Base-by-base conservation (phyloP, 1,284 basidiomycete genomes). In the Anthracocystis setariae region DNA sequence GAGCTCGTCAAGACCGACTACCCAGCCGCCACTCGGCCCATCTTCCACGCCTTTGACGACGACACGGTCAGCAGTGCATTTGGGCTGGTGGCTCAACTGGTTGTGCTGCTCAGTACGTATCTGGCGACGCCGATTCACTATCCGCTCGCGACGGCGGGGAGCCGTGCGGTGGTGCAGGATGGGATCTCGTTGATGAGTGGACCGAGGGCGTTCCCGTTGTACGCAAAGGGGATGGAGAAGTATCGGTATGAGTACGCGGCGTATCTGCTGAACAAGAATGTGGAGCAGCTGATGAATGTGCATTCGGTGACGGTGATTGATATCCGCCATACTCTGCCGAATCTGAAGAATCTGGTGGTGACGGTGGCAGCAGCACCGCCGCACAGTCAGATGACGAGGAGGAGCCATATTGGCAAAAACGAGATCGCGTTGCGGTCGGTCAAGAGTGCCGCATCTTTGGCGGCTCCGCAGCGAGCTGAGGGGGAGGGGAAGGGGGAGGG, bases 161-260 rank as follows among this genome's bases (percentile, higher is more conserved):
- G 79, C 38, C 42, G 80, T 8, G 72, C 79, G 3, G 69, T 78
- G 5, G 59, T 82, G 5, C 73, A 74, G 38, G 81, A 82, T 37
- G 56, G 65, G 3, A 82, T 82, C 50, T 80, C 78, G 57, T 51
- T 79, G 13, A 82, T 82, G 80, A 62, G 50, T 18, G 80, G 81
- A 12, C 80, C 80, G 0, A 52, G 80, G 23, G 71, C 74, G 35
- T 82, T 82, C 82, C 94, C 95, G 10, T 85, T 99, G 33, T 98
- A 94, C 82, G 91, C 91, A 0, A 92, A 89, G 83, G 93, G 94
- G 10, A 93, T 97, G 56, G 96, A 98, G 82, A 90, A 90, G 39
- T 98, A 98, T 84, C 88, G 96, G 25, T 99, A 96, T 83, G 95
- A 98, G 82, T 99, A 98, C 84, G 96, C 90, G 9, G 94, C 98